A percentile compares a stretch with the other conserved stretches of the same genome.
Conservation (phyloP, 1,284 basidiomycete species). For the Trichosporon faecale region DNA sequence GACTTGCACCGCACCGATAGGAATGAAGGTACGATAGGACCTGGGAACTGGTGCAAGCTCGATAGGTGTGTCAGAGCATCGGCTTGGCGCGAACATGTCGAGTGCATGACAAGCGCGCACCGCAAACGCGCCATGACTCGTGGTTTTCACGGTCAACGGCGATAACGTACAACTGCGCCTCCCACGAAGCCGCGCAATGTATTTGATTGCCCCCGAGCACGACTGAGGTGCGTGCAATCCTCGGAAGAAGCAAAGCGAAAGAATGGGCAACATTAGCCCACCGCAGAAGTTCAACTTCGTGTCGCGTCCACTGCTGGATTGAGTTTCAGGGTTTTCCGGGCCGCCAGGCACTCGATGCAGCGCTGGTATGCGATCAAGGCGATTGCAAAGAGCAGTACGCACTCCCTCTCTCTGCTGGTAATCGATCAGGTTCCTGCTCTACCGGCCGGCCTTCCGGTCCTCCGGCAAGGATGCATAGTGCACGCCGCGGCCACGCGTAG, state of each 20-base stretch:
- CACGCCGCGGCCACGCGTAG: neutral
- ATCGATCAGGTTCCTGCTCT: neutral
- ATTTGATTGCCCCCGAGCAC: too few relatives aligned
- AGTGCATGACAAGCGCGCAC: neutral
- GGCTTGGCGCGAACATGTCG: neutral
- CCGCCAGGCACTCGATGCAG: neutral
- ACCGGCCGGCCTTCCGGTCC: too few relatives aligned
- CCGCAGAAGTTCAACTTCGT: neutral
- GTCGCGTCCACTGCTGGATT: neutral
- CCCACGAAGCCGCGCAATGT: too few relatives aligned
- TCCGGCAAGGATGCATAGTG: too few relatives aligned
- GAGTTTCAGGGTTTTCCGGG: neutral
- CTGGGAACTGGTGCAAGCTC: neutral
- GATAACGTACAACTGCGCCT: neutral
- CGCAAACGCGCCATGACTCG: neutral
- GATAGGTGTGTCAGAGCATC: neutral
- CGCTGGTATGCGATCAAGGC: neutral
- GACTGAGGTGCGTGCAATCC: neutral
- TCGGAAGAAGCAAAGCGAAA: neutral
- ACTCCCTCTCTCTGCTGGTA: neutral
- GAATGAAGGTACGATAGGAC: too few relatives aligned
- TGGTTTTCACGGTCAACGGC: neutral
- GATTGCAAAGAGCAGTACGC: neutral
- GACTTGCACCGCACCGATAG: neutral
- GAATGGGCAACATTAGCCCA: too few relatives aligned